These are phyloP conservation scores for Letharia columbiana DNA, from an alignment of 495 filamentous ascomycete genomes.

Conservation along the genomic window DNA sequence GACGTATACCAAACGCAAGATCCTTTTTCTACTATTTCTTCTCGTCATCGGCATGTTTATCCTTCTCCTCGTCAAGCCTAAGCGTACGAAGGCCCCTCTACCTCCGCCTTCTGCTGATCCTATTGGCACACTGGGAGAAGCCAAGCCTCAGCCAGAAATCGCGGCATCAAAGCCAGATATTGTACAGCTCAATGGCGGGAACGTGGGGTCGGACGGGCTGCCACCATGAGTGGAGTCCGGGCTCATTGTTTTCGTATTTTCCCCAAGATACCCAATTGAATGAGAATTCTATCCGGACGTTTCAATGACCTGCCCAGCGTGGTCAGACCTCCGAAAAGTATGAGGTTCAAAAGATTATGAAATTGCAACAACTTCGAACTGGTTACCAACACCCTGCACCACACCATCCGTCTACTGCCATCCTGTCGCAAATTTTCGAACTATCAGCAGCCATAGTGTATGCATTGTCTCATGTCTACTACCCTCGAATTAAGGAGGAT, in stretches of 20 bases:
- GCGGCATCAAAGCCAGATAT: slow-evolving; percentile 9
- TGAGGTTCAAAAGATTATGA: background rate
- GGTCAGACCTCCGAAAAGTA: background rate
- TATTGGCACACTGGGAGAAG: slow-evolving; percentile 12
- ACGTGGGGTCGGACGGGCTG: slow-evolving; percentile 1
- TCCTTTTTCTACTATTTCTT: slow-evolving; percentile 77
- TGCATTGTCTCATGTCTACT: background rate
- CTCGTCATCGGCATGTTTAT: slow-evolving; percentile 82
- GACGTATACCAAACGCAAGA: slow-evolving; percentile 79
- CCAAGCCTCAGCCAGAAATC: slow-evolving; percentile 9
- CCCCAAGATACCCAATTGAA: slow-evolving; percentile 17
- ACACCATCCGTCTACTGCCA: background rate
- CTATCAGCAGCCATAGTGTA: background rate
- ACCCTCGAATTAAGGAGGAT: no score
- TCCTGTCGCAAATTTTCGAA: background rate
- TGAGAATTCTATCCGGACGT: background rate
- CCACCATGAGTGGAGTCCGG: slow-evolving; percentile 3
- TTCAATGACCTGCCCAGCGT: background rate
- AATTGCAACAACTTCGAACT: background rate
- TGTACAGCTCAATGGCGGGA: slow-evolving; percentile 12
- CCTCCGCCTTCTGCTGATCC: slow-evolving; percentile 12
- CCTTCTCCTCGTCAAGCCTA: slow-evolving; percentile 76
- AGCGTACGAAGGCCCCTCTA: slow-evolving; percentile 26
- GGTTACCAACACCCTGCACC: background rate
- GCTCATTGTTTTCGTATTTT: background rate